These are phyloP conservation scores for Pelargonium nanum DNA, from an alignment of 345 rosid species.

Conservation along the genomic window DNA sequence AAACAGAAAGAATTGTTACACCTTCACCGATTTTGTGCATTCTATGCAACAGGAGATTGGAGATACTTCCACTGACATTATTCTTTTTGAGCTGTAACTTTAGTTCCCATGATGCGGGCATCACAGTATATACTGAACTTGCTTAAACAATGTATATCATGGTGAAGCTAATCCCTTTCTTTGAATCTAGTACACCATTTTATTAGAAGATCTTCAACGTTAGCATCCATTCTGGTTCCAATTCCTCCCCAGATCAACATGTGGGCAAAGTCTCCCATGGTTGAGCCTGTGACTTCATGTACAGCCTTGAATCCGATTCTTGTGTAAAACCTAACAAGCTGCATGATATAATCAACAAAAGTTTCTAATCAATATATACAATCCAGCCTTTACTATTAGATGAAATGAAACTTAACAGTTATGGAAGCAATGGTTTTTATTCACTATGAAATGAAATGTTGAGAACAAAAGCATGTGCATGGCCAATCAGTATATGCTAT, in stretches of 20 bases:
- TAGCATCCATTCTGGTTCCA: slow-evolving; percentile 88
- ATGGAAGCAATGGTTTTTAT: too few species aligned
- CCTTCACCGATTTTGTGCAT: too few species aligned
- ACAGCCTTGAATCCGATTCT: slow-evolving; percentile 67
- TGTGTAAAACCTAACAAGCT: slow-evolving; percentile 78
- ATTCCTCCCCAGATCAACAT: slow-evolving; percentile 92
- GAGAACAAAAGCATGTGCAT: not conserved
- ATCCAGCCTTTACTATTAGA: not conserved
- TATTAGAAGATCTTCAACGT: slow-evolving; percentile 47
- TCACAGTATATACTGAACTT: not conserved
- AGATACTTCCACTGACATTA: too few species aligned
- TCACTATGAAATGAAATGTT: too few species aligned
- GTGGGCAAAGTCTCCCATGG: slow-evolving; percentile 60
- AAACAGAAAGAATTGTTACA: too few species aligned
- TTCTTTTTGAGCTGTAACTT: too few species aligned
- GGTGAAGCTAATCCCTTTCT: not conserved
- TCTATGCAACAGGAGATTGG: too few species aligned
- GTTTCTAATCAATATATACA: too few species aligned
- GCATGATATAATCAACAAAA: not conserved
- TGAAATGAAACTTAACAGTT: not conserved
- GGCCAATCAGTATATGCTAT: not conserved
- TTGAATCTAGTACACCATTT: slow-evolving; percentile 5
- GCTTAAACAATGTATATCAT: not conserved
- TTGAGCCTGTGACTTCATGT: slow-evolving; percentile 77
- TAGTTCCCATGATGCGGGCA: too few species aligned